phyloP scores from a whole-genome alignment of 2,329 filamentous ascomycete genomes.

The Alternaria ethzedia region DNA sequence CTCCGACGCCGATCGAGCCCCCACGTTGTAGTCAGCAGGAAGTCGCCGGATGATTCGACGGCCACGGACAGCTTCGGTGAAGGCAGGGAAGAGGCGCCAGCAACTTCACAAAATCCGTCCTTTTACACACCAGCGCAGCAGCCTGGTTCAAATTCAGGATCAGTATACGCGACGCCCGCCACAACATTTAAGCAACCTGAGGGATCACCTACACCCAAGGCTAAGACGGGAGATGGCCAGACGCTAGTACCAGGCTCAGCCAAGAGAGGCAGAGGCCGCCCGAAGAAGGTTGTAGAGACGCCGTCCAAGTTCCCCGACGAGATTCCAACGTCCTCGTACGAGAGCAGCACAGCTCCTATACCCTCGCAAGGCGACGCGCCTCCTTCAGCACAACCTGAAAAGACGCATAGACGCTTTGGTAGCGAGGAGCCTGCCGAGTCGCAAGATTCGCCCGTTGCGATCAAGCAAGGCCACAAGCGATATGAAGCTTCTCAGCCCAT shows the following conservation, averaged over 20 bases:
- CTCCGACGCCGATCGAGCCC: conserved; percentile 33
- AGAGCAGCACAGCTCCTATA: conserved; percentile 31
- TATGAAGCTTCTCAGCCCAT: conserved; percentile 11
- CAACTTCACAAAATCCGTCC: conserved; percentile 22
- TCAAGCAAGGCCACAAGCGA: conserved; percentile 20
- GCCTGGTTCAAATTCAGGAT: conserved; percentile 14
- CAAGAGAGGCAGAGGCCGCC: conserved; percentile 23
- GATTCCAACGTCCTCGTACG: conserved; percentile 36
- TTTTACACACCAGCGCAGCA: conserved; percentile 31
- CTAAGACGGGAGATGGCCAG: conserved; percentile 10
- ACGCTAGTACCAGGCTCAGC: conserved; percentile 22
- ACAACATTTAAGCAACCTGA: conserved; percentile 27
- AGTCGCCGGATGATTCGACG: conserved; percentile 15
- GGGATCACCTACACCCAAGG: conserved; percentile 35
- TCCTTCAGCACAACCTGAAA: conserved; percentile 19
- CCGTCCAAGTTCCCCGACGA: conserved; percentile 24
- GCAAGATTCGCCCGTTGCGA: conserved; percentile 4
- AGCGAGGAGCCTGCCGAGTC: conserved; percentile 40
- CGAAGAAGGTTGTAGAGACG: conserved; percentile 15
- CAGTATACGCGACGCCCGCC: conserved; percentile 33
- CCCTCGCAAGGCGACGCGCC: conserved; percentile 21
- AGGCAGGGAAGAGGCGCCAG: conserved; percentile 14
- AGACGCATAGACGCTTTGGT: conserved; percentile 42
- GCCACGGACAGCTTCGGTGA: conserved; percentile 5
- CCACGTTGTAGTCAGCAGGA: conserved; percentile 27